These are phyloP conservation scores for Apiospora sp. DNA, from an alignment of 2,329 filamentous ascomycete species.

Conservation along the genomic window DNA sequence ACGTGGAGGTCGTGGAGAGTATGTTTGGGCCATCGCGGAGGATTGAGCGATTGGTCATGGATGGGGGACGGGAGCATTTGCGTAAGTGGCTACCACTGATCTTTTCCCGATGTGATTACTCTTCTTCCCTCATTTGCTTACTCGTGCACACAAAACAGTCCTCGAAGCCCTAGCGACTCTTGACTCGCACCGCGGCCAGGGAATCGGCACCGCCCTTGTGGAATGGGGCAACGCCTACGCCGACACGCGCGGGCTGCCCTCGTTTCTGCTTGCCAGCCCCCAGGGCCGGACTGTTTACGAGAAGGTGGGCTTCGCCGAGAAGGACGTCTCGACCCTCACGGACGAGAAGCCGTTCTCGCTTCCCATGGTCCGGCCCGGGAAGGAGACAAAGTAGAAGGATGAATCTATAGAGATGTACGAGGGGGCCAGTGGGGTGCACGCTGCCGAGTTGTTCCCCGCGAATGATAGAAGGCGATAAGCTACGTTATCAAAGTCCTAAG, in stretches of 20 bases:
- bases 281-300: constrained; percentile 29
- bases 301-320: constrained; percentile 29
- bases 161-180: constrained; percentile 29
- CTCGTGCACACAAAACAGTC: too few species aligned
- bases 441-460: too few species aligned
- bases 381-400: background rate
- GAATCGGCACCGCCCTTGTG: constrained; percentile 28
- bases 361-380: constrained; percentile 30
- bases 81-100: constrained; percentile 22
- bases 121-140: too few species aligned
- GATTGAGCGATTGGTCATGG: constrained; percentile 28
- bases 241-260: constrained; percentile 30
- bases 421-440: too few species aligned
- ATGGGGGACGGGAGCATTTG: constrained; percentile 24
- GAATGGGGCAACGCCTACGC: constrained; percentile 31
- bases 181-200: constrained; percentile 28
- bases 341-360: constrained; percentile 5
- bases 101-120: too few species aligned
- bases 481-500: too few species aligned
- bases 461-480: too few species aligned
- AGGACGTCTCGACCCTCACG: constrained; percentile 28
- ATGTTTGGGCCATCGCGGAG: constrained; percentile 29
- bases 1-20: constrained; percentile 22
- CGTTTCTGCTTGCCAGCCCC: constrained; percentile 29
- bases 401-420: too few species aligned